phyloP scores from a whole-genome alignment of 2,329 filamentous ascomycete genomes.

The Pseudocercospora vitis region DNA sequence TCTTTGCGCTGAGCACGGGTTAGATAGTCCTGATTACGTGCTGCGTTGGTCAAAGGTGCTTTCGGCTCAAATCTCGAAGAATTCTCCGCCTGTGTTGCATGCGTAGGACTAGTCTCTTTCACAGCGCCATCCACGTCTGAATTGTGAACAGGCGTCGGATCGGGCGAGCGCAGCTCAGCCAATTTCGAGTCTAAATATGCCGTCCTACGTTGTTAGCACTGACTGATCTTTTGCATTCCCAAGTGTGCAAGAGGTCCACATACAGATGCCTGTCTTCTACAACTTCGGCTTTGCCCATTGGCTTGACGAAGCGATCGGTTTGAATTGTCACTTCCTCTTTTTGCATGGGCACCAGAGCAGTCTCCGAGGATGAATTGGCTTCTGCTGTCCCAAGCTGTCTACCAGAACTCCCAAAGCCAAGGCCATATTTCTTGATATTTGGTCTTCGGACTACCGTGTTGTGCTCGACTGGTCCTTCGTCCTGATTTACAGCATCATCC shows the following conservation, averaged over 20 bases:
- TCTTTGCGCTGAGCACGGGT: slow-evolving; percentile 10
- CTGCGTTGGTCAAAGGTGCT: not conserved
- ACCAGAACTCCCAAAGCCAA: slow-evolving; percentile 29
- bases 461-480: not conserved
- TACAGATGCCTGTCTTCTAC: slow-evolving; percentile 74
- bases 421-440: slow-evolving; percentile 31
- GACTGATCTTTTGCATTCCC: too few relatives aligned
- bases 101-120: not conserved
- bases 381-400: not conserved
- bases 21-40: not conserved
- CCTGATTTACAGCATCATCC: not conserved
- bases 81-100: not conserved
- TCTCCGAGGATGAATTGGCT: slow-evolving; percentile 4
- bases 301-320: slow-evolving; percentile 65
- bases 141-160: too few relatives aligned
- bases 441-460: slow-evolving; percentile 19
- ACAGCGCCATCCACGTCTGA: not conserved
- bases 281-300: slow-evolving; percentile 67
- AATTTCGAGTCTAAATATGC: slow-evolving; percentile 81
- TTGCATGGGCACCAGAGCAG: slow-evolving; percentile 18
- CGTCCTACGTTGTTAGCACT: slow-evolving; percentile 72
- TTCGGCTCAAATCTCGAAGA: not conserved
- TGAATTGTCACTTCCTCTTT: slow-evolving; percentile 33
- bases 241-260: slow-evolving; percentile 43
- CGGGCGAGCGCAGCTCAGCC: slow-evolving; percentile 52